Evolutionary conservation across 768 basidiomycete genomes (phyloP).

Genomic region (Macrolepiota dolichaula): DNA sequence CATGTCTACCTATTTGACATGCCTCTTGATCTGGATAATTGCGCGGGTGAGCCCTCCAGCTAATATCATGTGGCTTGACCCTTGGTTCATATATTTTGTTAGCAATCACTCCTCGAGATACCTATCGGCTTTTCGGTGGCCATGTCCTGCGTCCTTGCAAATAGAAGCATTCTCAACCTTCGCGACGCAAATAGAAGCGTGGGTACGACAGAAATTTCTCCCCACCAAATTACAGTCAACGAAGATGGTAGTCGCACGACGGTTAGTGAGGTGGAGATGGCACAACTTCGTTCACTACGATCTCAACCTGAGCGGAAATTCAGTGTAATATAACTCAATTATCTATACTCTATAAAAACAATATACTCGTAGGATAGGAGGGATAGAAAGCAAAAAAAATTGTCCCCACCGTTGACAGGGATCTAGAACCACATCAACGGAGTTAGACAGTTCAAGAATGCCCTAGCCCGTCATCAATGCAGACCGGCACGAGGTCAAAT

Average conservation of each 20-base stretch:
- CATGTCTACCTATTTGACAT: slow-evolving; percentile 52
- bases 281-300: slow-evolving; percentile 21
- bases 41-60: slow-evolving; percentile 27
- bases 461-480: slow-evolving; percentile 18
- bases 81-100: not conserved
- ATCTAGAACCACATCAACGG: not conserved
- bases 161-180: slow-evolving; percentile 54
- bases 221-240: slow-evolving; percentile 7
- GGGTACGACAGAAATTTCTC: slow-evolving; percentile 5
- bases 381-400: slow-evolving; percentile 1
- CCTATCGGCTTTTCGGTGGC: slow-evolving; percentile 58
- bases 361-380: not conserved
- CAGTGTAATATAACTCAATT: not conserved
- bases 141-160: slow-evolving; percentile 56
- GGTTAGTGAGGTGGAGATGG: slow-evolving; percentile 24
- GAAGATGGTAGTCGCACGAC: slow-evolving; percentile 14
- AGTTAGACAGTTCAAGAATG: not conserved
- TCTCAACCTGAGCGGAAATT: slow-evolving; percentile 6
- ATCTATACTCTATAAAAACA: not conserved
- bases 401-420: slow-evolving; percentile 7
- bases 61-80: not conserved
- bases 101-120: slow-evolving; percentile 44
- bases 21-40: slow-evolving; percentile 38
- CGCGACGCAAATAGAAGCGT: slow-evolving; percentile 35
- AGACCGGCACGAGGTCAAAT: slow-evolving; percentile 16